Conservation (phyloP, 2,329 filamentous ascomycete species). For the Alternaria infectoria region DNA sequence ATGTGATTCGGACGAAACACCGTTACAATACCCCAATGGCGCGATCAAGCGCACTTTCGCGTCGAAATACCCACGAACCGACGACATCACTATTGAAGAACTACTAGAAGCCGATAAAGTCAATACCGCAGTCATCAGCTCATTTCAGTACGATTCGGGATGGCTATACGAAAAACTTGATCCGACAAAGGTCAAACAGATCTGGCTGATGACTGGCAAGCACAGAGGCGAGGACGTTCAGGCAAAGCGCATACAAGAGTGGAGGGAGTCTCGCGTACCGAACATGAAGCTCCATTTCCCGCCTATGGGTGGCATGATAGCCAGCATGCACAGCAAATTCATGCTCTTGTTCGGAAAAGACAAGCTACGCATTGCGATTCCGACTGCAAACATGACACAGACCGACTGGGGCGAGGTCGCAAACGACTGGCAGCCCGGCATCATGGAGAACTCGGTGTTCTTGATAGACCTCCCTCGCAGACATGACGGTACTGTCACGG, state of each 20-base stretch:
- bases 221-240: constrained; percentile 54
- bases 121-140: constrained; percentile 79
- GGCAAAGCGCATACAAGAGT: constrained; percentile 30
- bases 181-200: constrained; percentile 57
- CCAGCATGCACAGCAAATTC: constrained; percentile 92
- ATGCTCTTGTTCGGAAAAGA: constrained; percentile 81
- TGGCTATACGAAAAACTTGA: constrained; percentile 76
- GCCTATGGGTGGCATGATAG: constrained; percentile 71
- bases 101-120: constrained; percentile 76
- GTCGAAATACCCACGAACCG: constrained; percentile 64
- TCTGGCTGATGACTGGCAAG: constrained; percentile 64
- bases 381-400: constrained; percentile 82
- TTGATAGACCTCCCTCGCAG: constrained; percentile 85
- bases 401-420: constrained; percentile 86
- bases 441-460: constrained; percentile 68
- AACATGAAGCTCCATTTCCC: constrained; percentile 79
- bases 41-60: constrained; percentile 83
- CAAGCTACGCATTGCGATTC: constrained; percentile 80
- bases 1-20: neutral
- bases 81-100: constrained; percentile 89
- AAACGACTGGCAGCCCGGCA: constrained; percentile 55
- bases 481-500: constrained; percentile 25
- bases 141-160: constrained; percentile 83
- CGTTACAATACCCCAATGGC: constrained; percentile 62
- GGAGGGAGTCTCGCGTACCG: constrained; percentile 47